Percentiles rank a stretch among this genome's conserved stretches.
These are phyloP conservation scores for Ceriops zippeliana DNA, from an alignment of 345 rosid species.

Conservation along the genomic window DNA sequence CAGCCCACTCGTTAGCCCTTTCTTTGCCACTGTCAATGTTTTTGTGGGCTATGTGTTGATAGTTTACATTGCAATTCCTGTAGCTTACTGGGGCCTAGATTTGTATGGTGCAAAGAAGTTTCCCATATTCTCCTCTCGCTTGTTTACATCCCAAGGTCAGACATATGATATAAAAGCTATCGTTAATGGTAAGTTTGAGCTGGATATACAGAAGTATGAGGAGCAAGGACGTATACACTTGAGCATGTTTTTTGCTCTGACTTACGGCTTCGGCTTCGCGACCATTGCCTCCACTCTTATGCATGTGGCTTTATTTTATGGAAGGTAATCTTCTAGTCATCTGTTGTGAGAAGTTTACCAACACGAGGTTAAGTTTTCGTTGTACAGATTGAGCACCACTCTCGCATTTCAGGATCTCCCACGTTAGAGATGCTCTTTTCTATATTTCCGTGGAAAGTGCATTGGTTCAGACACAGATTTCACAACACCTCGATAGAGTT, in stretches of 20 bases:
- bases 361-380: too few relatives aligned
- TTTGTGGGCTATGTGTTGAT: constrained; percentile 56
- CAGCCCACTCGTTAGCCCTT: constrained; percentile 82
- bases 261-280: constrained; percentile 85
- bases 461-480: too few relatives aligned
- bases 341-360: too few relatives aligned
- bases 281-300: constrained; percentile 80
- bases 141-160: constrained; percentile 65
- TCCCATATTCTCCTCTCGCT: constrained; percentile 77
- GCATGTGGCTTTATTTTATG: constrained; percentile 82
- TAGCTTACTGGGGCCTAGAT: constrained; percentile 71
- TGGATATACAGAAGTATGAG: constrained; percentile 51
- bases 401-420: too few relatives aligned
- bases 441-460: too few relatives aligned
- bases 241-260: constrained; percentile 77
- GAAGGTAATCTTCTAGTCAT: constrained; percentile 49
- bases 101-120: constrained; percentile 53
- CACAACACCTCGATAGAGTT: too few relatives aligned
- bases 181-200: constrained; percentile 69
- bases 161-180: constrained; percentile 57
- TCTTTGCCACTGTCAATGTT: constrained; percentile 76
- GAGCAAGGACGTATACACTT: constrained; percentile 75
- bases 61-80: constrained; percentile 56
- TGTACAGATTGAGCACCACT: too few relatives aligned
- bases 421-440: too few relatives aligned